Evolutionary conservation across 2,329 filamentous ascomycete genomes (phyloP), one percentile per base, ranked within the genome.

Genomic region (Simplicillium aogashimaense): DNA sequence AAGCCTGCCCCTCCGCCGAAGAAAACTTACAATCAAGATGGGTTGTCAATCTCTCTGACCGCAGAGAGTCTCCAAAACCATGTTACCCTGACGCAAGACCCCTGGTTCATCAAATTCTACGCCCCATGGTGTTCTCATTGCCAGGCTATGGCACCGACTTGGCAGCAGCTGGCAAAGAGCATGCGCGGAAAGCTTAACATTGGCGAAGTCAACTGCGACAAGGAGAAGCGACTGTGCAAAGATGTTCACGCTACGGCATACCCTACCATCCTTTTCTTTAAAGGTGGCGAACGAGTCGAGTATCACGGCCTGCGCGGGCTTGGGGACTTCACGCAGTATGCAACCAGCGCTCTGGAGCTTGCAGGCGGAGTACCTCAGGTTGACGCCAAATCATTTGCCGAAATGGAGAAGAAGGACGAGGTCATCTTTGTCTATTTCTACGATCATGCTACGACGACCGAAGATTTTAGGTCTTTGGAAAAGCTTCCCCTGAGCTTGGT

Each of bases 61-160:
- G 81, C 85, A 1, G 88, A 95, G 56, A 86, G 71, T 47, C 98
- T 98, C 66, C 83, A 94, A 57, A 79, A 76, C 43, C 69, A 83
- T 30, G 89, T 98, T 36, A 94, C 87, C 3, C 84, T 81, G 58
- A 88, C 87, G 0, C 78, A 85, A 47, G 88, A 97, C 47, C 83
- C 89, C 6, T 98, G 92, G 92, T 95, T 98, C 56, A 80, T 98
- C 70, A 98, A 98, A 63, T 97, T 98, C 59, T 97, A 95, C 59
- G 89, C 87, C 14, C 94, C 92, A 6, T 97, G 90, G 92, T 98
- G 92, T 60, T 79, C 81, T 50, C 92, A 98, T 63, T 98, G 94
- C 62, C 86, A 95, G 64, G 86, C 86, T 30, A 79, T 98, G 73
- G 86, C 84, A 29, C 85, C 92, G 3, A 88, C 80, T 47, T 98